These are phyloP conservation scores for Pseudopithomyces chartarum DNA, from an alignment of 2,329 filamentous ascomycete genomes.

Conservation along the genomic window DNA sequence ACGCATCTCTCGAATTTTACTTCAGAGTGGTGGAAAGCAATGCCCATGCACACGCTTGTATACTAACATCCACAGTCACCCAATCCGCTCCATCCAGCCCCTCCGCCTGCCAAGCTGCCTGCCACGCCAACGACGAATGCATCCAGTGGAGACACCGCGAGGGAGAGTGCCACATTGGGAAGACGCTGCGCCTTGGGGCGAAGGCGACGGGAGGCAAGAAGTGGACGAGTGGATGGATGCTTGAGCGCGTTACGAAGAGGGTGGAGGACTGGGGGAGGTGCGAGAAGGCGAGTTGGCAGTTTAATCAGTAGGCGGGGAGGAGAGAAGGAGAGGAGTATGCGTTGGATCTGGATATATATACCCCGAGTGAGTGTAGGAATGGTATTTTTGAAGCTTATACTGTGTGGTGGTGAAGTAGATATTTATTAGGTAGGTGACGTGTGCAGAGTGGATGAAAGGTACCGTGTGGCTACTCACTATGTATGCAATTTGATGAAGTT, in stretches of 20 bases:
- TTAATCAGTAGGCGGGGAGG: slow-evolving; percentile 23
- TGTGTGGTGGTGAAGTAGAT: no score
- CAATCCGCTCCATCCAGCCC: slow-evolving; percentile 30
- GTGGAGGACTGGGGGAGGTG: slow-evolving; percentile 32
- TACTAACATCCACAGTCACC: slow-evolving; percentile 15
- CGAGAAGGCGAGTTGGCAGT: slow-evolving; percentile 33
- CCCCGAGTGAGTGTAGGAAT: no score
- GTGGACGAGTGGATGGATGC: slow-evolving; percentile 45
- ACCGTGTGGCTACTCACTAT: no score
- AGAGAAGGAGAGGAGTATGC: no score
- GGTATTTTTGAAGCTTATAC: no score
- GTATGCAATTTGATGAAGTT: no score
- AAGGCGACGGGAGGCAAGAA: slow-evolving; percentile 14
- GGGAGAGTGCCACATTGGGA: slow-evolving; percentile 40
- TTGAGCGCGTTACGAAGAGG: slow-evolving; percentile 31
- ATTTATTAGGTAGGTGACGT: no score
- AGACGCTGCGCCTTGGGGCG: slow-evolving; percentile 34
- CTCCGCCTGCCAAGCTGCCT: slow-evolving; percentile 33
- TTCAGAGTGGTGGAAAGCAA: neutral
- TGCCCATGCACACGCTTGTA: neutral
- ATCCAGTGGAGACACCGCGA: slow-evolving; percentile 44
- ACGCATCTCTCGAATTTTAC: neutral
- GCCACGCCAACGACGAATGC: slow-evolving; percentile 36
- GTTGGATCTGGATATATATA: no score
- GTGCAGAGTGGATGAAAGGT: no score